These are phyloP conservation scores for Saccharomycopsis crataegensis DNA, from an alignment of 1,139 yeast genomes.

Conservation along the genomic window DNA sequence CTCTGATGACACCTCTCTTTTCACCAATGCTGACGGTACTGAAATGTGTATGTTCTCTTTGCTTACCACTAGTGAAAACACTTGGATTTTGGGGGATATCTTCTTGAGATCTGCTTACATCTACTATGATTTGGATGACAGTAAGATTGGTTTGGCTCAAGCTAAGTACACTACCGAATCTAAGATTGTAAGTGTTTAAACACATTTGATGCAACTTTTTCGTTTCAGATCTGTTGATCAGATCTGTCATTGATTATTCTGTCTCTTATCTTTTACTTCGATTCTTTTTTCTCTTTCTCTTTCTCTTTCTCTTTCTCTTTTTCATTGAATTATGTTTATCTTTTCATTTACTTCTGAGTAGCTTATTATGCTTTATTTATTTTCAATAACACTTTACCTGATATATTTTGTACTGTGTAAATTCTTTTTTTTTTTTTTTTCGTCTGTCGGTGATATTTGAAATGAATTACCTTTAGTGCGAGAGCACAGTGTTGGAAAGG, in stretches of 20 bases:
- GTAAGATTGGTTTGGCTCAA: constrained; percentile 41
- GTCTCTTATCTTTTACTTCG: no score
- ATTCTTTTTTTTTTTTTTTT: no score
- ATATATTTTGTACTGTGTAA: no score
- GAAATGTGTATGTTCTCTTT: constrained; percentile 31
- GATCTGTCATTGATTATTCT: background rate
- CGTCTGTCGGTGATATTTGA: no score
- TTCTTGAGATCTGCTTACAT: constrained; percentile 47
- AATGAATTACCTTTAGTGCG: no score
- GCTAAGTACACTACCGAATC: constrained; percentile 27
- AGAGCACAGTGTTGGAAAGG: no score
- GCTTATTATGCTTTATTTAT: no score
- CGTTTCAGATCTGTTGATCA: background rate
- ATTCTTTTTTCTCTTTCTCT: no score
- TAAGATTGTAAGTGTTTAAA: constrained; percentile 16
- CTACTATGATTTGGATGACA: constrained; percentile 48
- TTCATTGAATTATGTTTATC: no score
- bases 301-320: no score
- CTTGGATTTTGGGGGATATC: constrained; percentile 41
- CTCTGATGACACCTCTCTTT: constrained; percentile 19
- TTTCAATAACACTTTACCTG: no score
- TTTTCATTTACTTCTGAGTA: no score
- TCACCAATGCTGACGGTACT: constrained; percentile 9
- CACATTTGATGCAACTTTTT: background rate
- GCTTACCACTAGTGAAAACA: constrained; percentile 24